A percentile compares a stretch with the other conserved stretches of the same genome.
These are phyloP conservation scores for Microstroma glucosiphilum DNA, from an alignment of 1,284 basidiomycete species.

Conservation along the genomic window DNA sequence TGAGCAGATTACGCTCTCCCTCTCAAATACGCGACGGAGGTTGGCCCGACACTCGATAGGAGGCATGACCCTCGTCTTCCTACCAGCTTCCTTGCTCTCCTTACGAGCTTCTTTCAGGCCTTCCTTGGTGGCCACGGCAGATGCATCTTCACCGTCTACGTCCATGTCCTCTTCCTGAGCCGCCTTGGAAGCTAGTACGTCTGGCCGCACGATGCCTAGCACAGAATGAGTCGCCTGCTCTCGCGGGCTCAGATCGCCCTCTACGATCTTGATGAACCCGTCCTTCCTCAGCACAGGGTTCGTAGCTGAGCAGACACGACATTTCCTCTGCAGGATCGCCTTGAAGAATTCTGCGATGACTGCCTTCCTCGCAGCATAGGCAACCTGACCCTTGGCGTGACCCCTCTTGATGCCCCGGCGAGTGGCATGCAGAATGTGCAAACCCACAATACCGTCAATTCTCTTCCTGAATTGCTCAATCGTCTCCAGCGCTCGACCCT, in stretches of 20 bases:
- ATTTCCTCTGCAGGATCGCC: conserved; percentile 61
- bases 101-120: conserved; percentile 36
- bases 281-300: conserved; percentile 87
- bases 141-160: conserved; percentile 13
- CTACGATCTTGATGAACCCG: conserved; percentile 86
- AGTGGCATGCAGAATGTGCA: conserved; percentile 60
- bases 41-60: conserved; percentile 90
- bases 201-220: conserved; percentile 55
- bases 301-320: conserved; percentile 56
- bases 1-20: conserved; percentile 73
- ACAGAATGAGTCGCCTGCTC: conserved; percentile 65
- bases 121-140: conserved; percentile 59
- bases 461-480: conserved; percentile 40
- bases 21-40: conserved; percentile 77
- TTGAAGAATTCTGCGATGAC: conserved; percentile 78
- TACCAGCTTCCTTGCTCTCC: conserved; percentile 34
- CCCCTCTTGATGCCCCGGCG: conserved; percentile 56
- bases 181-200: conserved; percentile 15
- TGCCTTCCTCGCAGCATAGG: conserved; percentile 79
- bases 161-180: conserved; percentile 8
- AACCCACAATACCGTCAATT: conserved; percentile 56
- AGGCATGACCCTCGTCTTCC: conserved; percentile 73
- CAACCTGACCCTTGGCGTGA: conserved; percentile 62
- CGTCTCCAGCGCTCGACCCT: conserved; percentile 44
- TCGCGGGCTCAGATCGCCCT: conserved; percentile 77